These are phyloP conservation scores for Coelastrella sp. DNA, from an alignment of 139 green algal genomes.

Conservation along the genomic window DNA sequence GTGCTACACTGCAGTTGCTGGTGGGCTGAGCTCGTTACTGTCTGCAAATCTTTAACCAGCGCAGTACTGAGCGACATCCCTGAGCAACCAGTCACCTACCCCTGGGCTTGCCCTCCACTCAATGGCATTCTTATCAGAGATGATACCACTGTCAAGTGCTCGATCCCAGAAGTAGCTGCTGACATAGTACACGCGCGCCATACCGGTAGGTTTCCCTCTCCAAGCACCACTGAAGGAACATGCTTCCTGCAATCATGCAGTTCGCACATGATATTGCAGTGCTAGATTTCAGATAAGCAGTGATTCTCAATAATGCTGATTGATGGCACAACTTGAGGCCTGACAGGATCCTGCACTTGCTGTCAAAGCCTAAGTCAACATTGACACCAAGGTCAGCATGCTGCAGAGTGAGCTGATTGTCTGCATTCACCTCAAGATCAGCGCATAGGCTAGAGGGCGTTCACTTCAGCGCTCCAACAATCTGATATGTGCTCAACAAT, in stretches of 20 bases:
- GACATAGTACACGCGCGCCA: conserved; percentile 83
- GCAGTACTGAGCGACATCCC: neutral
- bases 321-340: neutral
- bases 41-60: neutral
- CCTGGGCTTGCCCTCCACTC: conserved; percentile 55
- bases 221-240: conserved; percentile 96
- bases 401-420: too few relatives aligned
- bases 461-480: too few relatives aligned
- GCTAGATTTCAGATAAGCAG: neutral
- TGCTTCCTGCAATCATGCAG: conserved; percentile 76
- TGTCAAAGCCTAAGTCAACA: neutral
- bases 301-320: neutral
- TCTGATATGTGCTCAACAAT: too few relatives aligned
- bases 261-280: neutral
- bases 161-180: conserved; percentile 98
- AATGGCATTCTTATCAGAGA: conserved; percentile 55
- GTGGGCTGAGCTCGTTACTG: neutral
- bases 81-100: conserved; percentile 45
- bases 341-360: neutral
- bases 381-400: too few relatives aligned
- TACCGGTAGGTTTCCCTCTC: conserved; percentile 71
- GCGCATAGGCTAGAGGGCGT: too few relatives aligned
- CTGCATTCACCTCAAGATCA: too few relatives aligned
- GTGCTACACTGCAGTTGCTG: too few relatives aligned
- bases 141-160: conserved; percentile 67